Base-by-base conservation (phyloP, 2,329 filamentous ascomycete genomes). In the Hirsutella minnesotensis region DNA sequence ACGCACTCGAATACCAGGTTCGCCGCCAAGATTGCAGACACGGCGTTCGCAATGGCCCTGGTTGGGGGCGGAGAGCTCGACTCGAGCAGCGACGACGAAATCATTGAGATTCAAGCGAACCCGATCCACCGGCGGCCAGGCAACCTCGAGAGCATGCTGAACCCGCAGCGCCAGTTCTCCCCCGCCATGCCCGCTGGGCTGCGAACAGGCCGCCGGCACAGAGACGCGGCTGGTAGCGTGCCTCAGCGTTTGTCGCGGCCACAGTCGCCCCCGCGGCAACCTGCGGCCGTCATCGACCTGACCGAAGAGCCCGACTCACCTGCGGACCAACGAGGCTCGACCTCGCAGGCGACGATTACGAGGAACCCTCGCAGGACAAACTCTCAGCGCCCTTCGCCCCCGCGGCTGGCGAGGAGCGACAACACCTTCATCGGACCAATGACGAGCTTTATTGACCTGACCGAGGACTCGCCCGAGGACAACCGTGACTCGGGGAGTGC, bases 271-370 rank as follows among this genome's bases (percentile, higher is more conserved):
- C 10, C 38, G 38, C 31, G 21, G 33, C 29, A n/a, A 35, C 33
- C 41, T 29, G 7, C 39, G 15, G n/a, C 41, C 30, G 56, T 73
- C 13, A 74, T 75, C 36, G 71, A 75, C 44, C 55, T 75, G 39
- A 74, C 71, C 0, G 62, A 60, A 9, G 70, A 73, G 48, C 68
- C 69, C 0, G 70, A 73, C 51, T 72, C 68, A 16, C 67, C 69
- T 5, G 46, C 52, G 8, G 51, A 64, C 38, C 59, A 61, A 49
- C 58, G 64, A 35, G 45, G 44, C 19, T 49, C 62, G 42, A 64
- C 55, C 20, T 46, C 44, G 20, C 42, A 42, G 18, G 34, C n/a
- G 19, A 40, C 27, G 31, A 20, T 43, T 20, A 47, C 49, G 12
- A 53, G 59, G 37, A 66, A 70, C 42, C 63, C 65, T 3, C 58